Conservation (phyloP, 2,329 filamentous ascomycete genomes). For the Stromatinia cepivora region DNA sequence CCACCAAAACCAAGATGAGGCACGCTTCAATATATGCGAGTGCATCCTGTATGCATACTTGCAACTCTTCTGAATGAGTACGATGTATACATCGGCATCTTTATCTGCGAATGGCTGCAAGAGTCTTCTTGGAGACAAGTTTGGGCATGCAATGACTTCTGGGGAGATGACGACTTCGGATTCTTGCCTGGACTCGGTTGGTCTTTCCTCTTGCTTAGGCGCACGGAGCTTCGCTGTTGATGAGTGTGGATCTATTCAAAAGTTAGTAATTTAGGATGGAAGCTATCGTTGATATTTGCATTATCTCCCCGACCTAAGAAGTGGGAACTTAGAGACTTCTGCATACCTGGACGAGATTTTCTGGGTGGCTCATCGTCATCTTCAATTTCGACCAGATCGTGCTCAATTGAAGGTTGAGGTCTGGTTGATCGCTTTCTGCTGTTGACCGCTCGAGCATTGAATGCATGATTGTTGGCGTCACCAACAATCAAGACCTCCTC, state of each 20-base stretch:
- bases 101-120: background rate
- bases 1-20: background rate
- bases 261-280: background rate
- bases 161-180: background rate
- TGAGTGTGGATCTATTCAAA: background rate
- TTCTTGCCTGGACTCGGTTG: background rate
- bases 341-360: conserved; percentile 9
- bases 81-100: conserved; percentile 8
- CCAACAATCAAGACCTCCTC: background rate
- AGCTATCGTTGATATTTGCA: no score
- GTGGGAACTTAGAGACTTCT: background rate
- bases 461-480: background rate
- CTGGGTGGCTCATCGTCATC: background rate
- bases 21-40: background rate
- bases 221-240: background rate
- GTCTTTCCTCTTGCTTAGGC: background rate
- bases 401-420: background rate
- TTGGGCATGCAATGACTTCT: background rate
- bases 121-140: rapidly evolving
- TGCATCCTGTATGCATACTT: background rate
- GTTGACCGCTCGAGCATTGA: background rate
- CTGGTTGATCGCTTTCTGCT: background rate
- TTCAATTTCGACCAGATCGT: background rate
- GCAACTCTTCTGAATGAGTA: background rate
- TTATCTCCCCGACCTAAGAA: rapidly evolving